Evolutionary conservation across 805 yeast genomes (phyloP), one percentile per base, ranked within the genome.

Genomic region (Candida hispaniensis): DNA sequence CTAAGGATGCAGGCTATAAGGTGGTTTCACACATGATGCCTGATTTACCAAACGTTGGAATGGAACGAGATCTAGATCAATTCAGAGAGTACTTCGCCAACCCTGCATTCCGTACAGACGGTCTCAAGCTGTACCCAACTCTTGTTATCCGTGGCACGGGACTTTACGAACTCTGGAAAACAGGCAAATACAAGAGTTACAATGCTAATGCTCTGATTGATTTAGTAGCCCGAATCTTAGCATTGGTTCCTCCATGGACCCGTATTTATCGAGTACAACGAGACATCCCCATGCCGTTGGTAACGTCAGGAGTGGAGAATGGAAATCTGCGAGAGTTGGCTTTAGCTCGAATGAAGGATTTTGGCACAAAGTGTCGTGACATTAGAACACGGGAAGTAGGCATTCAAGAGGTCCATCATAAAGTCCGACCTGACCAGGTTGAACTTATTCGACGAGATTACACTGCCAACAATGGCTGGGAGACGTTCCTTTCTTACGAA

Each of bases 11-110:
- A 1, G 98, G 98, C 9, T 91, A 86, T 59, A 91, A 91, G 55
- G 94, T 91, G 36, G 98, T 91, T 14, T 76, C 93, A 45, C 98
- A 91, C 61, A 91, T 91, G 98, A 91, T 91, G 98, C 98, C 98
- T 10, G 98, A 91, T 64, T 66, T 91, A 49, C 98, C 98, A 11
- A 91, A 91, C 51, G 96, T 91, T 41, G 98, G 97, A 12, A 82
- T 88, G 94, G 98, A 91, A 60, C 72, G 98, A 55, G 98, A 91
- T 55, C 63, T 88, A 41, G 94, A 85, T 51, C 98, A 91, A 60
- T 91, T 91, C 54, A 73, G 78, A 50, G 98, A 91, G 56, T 91
- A 91, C 61, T 91, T 91, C 54, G 97, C 88, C 49, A 91, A 82
- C 55, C 98, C 98, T 1, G 94, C 74, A 17, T 91, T 91, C 60